Conservation (phyloP, 2,329 filamentous ascomycete genomes). For the Aspergillus brunneoviolaceus region DNA sequence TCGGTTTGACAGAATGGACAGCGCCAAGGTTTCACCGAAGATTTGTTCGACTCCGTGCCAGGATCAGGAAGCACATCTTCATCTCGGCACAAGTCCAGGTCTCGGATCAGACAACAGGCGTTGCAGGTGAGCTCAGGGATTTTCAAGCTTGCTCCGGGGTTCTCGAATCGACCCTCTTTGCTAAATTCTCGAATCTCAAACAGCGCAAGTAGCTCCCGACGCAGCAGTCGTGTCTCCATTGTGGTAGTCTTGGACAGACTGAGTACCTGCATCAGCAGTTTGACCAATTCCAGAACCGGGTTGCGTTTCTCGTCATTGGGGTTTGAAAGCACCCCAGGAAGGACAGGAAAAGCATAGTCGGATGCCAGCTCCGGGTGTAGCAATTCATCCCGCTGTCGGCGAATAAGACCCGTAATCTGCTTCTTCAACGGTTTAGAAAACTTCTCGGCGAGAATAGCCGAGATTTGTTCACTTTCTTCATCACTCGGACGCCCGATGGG, state of each 20-base stretch:
- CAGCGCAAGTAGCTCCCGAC: conserved; percentile 82
- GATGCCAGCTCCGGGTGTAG: conserved; percentile 82
- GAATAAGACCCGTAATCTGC: conserved; percentile 77
- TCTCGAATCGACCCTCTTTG: conserved; percentile 80
- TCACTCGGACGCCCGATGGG: conserved; percentile 59
- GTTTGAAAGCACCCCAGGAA: conserved; percentile 56
- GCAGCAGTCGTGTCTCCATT: conserved; percentile 80
- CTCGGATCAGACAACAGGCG: conserved; percentile 83
- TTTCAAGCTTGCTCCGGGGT: conserved; percentile 74
- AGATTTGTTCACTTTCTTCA: conserved; percentile 58
- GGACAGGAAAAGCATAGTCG: conserved; percentile 81
- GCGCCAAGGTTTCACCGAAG: conserved; percentile 59
- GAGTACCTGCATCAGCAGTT: conserved; percentile 87
- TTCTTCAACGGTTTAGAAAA: conserved; percentile 91
- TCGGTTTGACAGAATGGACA: conserved; percentile 74
- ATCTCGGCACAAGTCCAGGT: conserved; percentile 90
- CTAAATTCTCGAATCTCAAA: conserved; percentile 96
- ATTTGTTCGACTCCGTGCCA: conserved; percentile 29
- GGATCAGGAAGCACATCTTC: conserved; percentile 68
- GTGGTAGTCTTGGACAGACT: conserved; percentile 87
- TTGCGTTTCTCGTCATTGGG: conserved; percentile 62
- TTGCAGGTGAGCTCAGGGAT: conserved; percentile 79
- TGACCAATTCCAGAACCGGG: conserved; percentile 85
- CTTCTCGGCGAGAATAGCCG: conserved; percentile 71
- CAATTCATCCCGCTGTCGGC: conserved; percentile 82